These are phyloP conservation scores for Lecanicillium sp. DNA, from an alignment of 2,329 filamentous ascomycete genomes.

Conservation along the genomic window DNA sequence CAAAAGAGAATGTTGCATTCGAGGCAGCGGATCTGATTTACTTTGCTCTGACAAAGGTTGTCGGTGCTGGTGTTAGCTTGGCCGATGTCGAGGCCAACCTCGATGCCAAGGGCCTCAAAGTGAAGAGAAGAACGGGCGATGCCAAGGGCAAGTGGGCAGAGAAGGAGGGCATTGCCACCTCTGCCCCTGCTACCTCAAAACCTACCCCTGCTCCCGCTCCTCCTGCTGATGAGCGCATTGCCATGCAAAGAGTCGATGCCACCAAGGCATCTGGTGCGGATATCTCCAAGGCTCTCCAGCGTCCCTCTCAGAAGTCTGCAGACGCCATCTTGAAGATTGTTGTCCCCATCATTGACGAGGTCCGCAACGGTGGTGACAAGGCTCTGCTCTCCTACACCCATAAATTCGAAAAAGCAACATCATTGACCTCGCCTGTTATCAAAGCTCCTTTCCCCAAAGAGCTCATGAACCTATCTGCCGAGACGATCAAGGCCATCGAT, in stretches of 20 bases:
- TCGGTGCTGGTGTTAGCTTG: constrained; percentile 74
- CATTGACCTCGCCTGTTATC: constrained; percentile 79
- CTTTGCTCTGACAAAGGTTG: constrained; percentile 86
- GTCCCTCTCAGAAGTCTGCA: constrained; percentile 90
- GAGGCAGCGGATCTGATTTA: constrained; percentile 95
- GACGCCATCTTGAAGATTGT: constrained; percentile 89
- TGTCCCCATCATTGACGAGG: constrained; percentile 81
- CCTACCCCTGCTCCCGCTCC: constrained; percentile 21
- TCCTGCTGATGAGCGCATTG: constrained; percentile 49
- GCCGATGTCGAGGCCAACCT: constrained; percentile 88
- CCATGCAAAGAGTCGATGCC: constrained; percentile 74
- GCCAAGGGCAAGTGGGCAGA: constrained; percentile 90
- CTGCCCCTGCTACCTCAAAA: constrained; percentile 26
- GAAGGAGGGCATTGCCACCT: constrained; percentile 60
- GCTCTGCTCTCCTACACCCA: constrained; percentile 89
- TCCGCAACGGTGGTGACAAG: constrained; percentile 75
- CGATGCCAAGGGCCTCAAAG: constrained; percentile 90
- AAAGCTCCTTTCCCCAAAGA: constrained; percentile 78
- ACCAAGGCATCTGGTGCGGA: constrained; percentile 53
- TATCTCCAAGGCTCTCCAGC: constrained; percentile 67
- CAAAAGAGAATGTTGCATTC: constrained; percentile 77
- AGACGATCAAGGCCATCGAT: constrained; percentile 90
- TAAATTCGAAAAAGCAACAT: constrained; percentile 95
- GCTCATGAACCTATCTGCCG: constrained; percentile 75
- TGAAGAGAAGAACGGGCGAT: constrained; percentile 86